phyloP scores from a whole-genome alignment of 306 rosid genomes.

The Trifolium fragiferum region DNA sequence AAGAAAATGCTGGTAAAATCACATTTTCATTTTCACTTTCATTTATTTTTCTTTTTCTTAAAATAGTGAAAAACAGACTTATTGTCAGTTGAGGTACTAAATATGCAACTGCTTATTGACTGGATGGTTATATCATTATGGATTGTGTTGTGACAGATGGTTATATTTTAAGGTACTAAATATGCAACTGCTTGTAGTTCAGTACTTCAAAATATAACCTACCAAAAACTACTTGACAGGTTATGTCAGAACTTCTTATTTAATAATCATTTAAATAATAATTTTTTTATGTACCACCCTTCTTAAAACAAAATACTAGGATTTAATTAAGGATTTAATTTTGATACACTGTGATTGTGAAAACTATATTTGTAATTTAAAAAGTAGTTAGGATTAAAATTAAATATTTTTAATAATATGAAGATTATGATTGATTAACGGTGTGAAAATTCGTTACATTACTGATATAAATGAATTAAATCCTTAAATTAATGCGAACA shows the following conservation, averaged over 20 bases:
- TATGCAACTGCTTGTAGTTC: not conserved
- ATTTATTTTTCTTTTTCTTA: not conserved
- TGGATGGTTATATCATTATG: not conserved
- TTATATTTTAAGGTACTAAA: not conserved
- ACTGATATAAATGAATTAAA: too few relatives aligned
- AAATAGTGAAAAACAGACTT: not conserved
- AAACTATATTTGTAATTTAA: too few relatives aligned
- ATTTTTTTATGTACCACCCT: not conserved
- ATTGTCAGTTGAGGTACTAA: not conserved
- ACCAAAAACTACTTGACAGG: not conserved
- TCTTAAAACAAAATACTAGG: not conserved
- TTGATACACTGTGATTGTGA: too few relatives aligned
- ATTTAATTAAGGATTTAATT: not conserved
- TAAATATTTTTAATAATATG: too few relatives aligned
- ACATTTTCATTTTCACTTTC: not conserved
- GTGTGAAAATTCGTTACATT: too few relatives aligned
- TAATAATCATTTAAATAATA: not conserved
- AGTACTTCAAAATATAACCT: not conserved
- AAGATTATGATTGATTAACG: too few relatives aligned
- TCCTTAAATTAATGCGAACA: not conserved
- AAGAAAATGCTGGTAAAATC: not conserved
- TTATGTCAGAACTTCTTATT: not conserved
- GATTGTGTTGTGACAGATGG: not conserved
- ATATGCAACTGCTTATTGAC: too few relatives aligned
- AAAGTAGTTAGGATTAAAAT: too few relatives aligned